These are phyloP conservation scores for Fusarium guadeloupense DNA, from an alignment of 2,329 filamentous ascomycete genomes.

Conservation along the genomic window DNA sequence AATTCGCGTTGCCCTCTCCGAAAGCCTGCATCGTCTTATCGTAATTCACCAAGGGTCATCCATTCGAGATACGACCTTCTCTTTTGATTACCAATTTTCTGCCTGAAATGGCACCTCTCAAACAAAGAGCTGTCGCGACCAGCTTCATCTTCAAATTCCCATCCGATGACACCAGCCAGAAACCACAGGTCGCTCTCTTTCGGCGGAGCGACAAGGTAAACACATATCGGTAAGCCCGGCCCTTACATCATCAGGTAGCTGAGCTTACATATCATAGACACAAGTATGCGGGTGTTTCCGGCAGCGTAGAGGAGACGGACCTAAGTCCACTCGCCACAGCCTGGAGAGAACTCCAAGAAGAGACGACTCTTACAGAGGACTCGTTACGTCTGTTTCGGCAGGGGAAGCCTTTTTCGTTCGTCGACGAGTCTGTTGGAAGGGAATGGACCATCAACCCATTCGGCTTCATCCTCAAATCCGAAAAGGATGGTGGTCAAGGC, in stretches of 20 bases:
- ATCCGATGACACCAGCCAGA: slow-evolving; percentile 45
- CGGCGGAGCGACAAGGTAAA: slow-evolving; percentile 66
- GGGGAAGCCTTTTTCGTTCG: slow-evolving; percentile 67
- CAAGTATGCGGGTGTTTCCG: slow-evolving; percentile 70
- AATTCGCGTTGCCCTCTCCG: not conserved
- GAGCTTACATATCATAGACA: slow-evolving; percentile 49
- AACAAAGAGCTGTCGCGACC: slow-evolving; percentile 55
- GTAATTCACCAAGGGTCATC: not conserved
- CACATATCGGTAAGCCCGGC: slow-evolving; percentile 64
- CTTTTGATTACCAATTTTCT: not conserved
- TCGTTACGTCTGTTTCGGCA: slow-evolving; percentile 62
- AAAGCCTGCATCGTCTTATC: not conserved
- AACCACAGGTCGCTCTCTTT: slow-evolving; percentile 68
- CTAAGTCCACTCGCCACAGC: slow-evolving; percentile 63
- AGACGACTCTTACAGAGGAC: slow-evolving; percentile 62
- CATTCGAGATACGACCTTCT: not conserved
- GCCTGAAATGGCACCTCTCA: slow-evolving; percentile 35
- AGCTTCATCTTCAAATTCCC: slow-evolving; percentile 62
- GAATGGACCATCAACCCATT: slow-evolving; percentile 73
- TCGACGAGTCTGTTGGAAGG: slow-evolving; percentile 61
- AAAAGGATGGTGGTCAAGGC: slow-evolving; percentile 41
- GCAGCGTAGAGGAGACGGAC: slow-evolving; percentile 66
- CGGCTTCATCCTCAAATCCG: slow-evolving; percentile 60
- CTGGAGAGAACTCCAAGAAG: slow-evolving; percentile 69
- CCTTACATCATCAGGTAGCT: not conserved